Evolutionary conservation across 2,329 filamentous ascomycete species (phyloP), one percentile per base, ranked within the genome.

Genomic region (Didymellaceae sp.): DNA sequence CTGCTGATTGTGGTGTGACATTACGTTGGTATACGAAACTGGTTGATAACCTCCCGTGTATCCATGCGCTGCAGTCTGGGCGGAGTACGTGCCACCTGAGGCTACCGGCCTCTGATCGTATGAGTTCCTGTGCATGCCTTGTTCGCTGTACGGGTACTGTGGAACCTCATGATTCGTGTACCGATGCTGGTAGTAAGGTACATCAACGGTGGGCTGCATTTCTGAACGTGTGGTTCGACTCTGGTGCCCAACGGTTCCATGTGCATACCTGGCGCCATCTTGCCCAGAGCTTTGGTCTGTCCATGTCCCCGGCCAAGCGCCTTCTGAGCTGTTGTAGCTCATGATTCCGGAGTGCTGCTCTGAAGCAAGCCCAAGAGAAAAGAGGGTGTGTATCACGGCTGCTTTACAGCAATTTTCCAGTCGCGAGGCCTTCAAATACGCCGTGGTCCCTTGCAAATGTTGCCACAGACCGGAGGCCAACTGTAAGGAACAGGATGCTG

Each of bases 371-470:
- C 10, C 25, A 30, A 16, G 9, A 4, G 18, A 16, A 2, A 9
- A 14, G 28, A 9, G 16, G 17, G 18, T n/a, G 25, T 28, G n/a
- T 31, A 7, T 37, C 14, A 16, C 18, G 14, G 31, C 16, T 11
- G 5, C 6, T 2, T 21, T 9, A 21, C 22, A 10, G n/a, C 20
- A 17, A 3, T 25, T 21, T 21, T 20, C 2, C 21, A 21, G 25
- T 16, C 14, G 10, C 10, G 18, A 25, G 30, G 13, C n/a, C 21
- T 45, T 24, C 13, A n/a, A 20, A 31, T n/a, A n/a, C n/a, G n/a
- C n/a, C n/a, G n/a, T n/a, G 14, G 32, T 7, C 30, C 28, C 47
- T 40, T 45, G 22, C 34, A 14, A 31, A 52, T 4, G 24, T 40
- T 28, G 37, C 48, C 42, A 42, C 41, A 42, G 22, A 17, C 31